Conservation (phyloP, 768 basidiomycete species). For the Cystobasidium ongulense region DNA sequence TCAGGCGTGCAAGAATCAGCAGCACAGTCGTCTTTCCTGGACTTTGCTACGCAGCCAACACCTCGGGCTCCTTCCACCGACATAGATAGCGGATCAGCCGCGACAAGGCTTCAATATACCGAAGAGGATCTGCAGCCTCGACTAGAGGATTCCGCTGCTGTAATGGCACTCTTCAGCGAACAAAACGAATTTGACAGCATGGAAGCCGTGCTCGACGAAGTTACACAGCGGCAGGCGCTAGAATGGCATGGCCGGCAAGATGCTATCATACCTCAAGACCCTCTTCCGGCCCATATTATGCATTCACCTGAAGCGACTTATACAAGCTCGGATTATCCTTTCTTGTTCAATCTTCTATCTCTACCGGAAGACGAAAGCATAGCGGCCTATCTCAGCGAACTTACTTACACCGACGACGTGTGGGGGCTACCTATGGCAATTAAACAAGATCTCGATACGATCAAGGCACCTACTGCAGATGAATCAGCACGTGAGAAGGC, state of each 20-base stretch:
- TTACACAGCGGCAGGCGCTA: not conserved
- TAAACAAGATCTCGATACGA: conserved; percentile 15
- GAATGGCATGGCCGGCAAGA: not conserved
- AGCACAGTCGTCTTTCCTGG: not conserved
- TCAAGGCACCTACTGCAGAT: not conserved
- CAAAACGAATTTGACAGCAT: conserved; percentile 1
- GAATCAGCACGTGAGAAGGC: not conserved
- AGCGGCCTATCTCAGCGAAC: not conserved
- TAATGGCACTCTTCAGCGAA: not conserved
- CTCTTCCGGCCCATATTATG: not conserved
- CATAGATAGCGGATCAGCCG: not conserved
- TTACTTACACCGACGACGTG: conserved; percentile 28
- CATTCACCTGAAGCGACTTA: conserved; percentile 2
- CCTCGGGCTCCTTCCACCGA: not conserved
- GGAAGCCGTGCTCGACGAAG: not conserved
- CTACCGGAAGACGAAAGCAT: conserved; percentile 19
- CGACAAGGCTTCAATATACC: not conserved
- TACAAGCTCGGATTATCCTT: conserved; percentile 8
- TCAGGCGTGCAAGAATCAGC: not conserved
- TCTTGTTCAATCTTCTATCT: not conserved
- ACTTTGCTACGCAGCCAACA: not conserved
- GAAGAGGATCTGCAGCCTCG: not conserved
- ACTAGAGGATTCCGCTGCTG: not conserved
- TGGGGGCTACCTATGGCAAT: conserved; percentile 21
- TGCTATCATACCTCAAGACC: not conserved